Evolutionary conservation across 257 asterid species (phyloP).

Genomic region (Sherardia arvensis): DNA sequence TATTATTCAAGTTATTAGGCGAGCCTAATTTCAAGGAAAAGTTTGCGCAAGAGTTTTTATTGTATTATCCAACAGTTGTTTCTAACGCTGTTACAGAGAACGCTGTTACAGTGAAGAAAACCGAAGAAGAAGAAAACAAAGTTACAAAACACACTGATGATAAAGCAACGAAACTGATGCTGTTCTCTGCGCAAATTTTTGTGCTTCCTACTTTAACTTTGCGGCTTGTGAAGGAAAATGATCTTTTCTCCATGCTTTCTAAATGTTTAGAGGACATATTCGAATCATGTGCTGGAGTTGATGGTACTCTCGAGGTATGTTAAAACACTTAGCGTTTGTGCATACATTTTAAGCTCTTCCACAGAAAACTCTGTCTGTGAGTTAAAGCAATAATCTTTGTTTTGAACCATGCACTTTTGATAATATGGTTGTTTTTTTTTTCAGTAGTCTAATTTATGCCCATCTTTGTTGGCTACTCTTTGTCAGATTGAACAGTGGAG

Average conservation of each 20-base stretch:
- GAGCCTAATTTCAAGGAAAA: conserved; percentile 84
- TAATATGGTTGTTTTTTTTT: background rate
- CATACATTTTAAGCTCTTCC: too few relatives aligned
- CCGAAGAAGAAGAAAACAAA: too few relatives aligned
- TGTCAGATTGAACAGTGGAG: conserved; percentile 90
- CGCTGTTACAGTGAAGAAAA: conserved; percentile 62
- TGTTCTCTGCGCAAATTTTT: conserved; percentile 83
- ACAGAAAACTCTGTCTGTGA: background rate
- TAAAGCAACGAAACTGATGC: too few relatives aligned
- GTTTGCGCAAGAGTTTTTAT: conserved; percentile 73
- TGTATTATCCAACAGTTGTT: conserved; percentile 66
- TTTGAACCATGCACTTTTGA: background rate
- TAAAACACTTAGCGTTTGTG: background rate
- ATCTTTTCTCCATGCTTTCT: conserved; percentile 68
- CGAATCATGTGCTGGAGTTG: conserved; percentile 53
- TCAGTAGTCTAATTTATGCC: background rate
- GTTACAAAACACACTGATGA: too few relatives aligned
- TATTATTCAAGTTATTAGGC: conserved; percentile 77
- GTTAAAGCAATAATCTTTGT: too few relatives aligned
- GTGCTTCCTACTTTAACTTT: conserved; percentile 81
- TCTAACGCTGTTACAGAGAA: conserved; percentile 42
- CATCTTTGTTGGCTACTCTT: conserved; percentile 11
- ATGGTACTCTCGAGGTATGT: conserved; percentile 74
- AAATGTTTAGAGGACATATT: conserved; percentile 63
- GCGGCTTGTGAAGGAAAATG: conserved; percentile 90